These are phyloP conservation scores for Naematelia aurantialba DNA, from an alignment of 768 basidiomycete species.

Conservation along the genomic window DNA sequence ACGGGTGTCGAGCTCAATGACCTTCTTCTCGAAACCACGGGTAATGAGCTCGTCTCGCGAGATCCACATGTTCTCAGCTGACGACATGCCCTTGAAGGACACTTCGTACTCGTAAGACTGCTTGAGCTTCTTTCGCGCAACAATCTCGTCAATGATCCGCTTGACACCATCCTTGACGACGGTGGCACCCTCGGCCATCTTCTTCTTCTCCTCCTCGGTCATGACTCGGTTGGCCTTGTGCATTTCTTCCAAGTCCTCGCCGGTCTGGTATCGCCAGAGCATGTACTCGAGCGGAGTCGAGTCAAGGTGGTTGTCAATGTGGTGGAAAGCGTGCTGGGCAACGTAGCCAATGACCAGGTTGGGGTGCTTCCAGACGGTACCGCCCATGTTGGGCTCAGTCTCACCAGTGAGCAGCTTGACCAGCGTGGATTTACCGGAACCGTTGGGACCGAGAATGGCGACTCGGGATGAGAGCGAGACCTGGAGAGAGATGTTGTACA, in stretches of 20 bases:
- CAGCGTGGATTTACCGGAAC: constrained; percentile 95
- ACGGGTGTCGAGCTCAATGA: constrained; percentile 92
- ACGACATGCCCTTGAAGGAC: constrained; percentile 88
- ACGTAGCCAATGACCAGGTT: constrained; percentile 99
- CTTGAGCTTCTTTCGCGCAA: constrained; percentile 92
- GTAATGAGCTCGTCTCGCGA: constrained; percentile 94
- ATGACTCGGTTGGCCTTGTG: constrained; percentile 84
- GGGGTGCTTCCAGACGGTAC: constrained; percentile 98
- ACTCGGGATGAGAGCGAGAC: constrained; percentile 97
- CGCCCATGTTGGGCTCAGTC: constrained; percentile 91
- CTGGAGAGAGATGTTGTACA: constrained; percentile 92
- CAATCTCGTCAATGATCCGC: constrained; percentile 87
- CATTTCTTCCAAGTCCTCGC: constrained; percentile 97
- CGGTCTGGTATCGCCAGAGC: constrained; percentile 99
- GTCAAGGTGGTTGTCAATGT: constrained; percentile 96
- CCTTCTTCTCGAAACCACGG: constrained; percentile 99
- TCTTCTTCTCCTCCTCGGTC: constrained; percentile 77
- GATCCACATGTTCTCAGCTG: constrained; percentile 97
- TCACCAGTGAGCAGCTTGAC: constrained; percentile 96
- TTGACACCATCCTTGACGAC: constrained; percentile 91
- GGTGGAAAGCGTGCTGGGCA: constrained; percentile 99
- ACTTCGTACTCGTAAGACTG: constrained; percentile 99
- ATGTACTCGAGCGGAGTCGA: constrained; percentile 99
- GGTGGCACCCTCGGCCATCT: constrained; percentile 92
- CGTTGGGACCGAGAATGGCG: constrained; percentile 93